Evolutionary conservation across 1,284 basidiomycete species (phyloP), one percentile per base, ranked within the genome.

Genomic region (Cystobasidium pallidum): DNA sequence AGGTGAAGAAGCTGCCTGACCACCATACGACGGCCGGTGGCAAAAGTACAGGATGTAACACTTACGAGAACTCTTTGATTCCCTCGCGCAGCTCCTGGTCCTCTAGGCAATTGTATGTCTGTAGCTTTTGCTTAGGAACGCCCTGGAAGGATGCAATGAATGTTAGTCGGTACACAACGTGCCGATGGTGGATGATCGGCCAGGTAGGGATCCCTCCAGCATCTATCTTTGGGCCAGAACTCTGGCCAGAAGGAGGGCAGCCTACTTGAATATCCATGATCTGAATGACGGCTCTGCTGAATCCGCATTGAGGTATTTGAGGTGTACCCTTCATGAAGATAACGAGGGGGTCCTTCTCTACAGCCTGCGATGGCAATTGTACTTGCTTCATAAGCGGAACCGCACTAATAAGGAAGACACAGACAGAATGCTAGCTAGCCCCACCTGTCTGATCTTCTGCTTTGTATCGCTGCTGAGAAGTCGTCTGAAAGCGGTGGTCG

Each of bases 11-110:
- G n/a, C n/a, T n/a, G n/a, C n/a, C n/a, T n/a, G n/a, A n/a, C n/a
- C n/a, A n/a, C n/a, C n/a, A n/a, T n/a, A n/a, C n/a, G n/a, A n/a
- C n/a, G n/a, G n/a, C n/a, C n/a, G n/a, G 41, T 28, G 64, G 36
- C 43, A 30, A 58, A 67, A 51, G 15, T n/a, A 32, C 26, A 28
- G 30, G 34, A 19, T 6, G 47, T 8, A 28, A 21, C 10, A 74
- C 91, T 78, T 78, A 95, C 92, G 91, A 93, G 82, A 92, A 98
- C 82, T 97, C 94, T 83, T 99, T 98, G 81, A 98, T 95, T 2
- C 88, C 88, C 78, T 82, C 86, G 74, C 92, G 83, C 63, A 95
- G 83, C 78, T 98, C 92, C 51, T 85, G 81, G 81, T 99, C 94
- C 79, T 88, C 91, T 70, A 98, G 84, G 58, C 94, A 91, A 81